Base-by-base conservation (phyloP, 768 basidiomycete species). In the Sutorius australiensis region DNA sequence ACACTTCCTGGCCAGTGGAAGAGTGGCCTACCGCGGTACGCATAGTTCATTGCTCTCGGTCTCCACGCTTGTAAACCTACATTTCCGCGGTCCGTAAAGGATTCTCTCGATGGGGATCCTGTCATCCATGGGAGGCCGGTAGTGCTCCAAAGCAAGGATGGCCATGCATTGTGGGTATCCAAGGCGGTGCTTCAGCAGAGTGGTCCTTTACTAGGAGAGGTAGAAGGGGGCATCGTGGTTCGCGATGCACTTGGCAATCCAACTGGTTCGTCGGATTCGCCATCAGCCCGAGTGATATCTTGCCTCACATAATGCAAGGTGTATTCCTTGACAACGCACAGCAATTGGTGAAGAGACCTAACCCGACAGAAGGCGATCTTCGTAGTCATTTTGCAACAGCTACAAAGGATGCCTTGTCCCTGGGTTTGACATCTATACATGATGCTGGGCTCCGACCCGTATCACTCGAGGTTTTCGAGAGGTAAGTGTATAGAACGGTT, bases 161-260 rank as follows among this genome's bases (percentile, higher is more conserved):
- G 85, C 6, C 94, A 95, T 69, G 92, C 90, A 0, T 73, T 90
- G 6, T 95, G 94, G 94, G 82, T 92, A 12, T 92, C 90, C 5
- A 73, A 75, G 5, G 77, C 70, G 41, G 80, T 84, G 3, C 71
- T 95, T 3, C 71, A 77, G 51, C 58, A 62, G 1, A 84, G 87
- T 60, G 69, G 75, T 9, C 81, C 84, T 14, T 76, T 92, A 21
- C 89, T 93, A 2, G 73, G 79, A 7, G 63, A 72, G 21, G 79
- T 95, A 2, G 87, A 90, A 41, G 95, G 94, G 6, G 94, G 94
- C 5, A 62, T 87, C 33, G 87, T 95, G 48, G 67, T 92, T 13
- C 81, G 88, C 9, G 84, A 93, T 67, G 68, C 67, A 3, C 50
- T 66, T 27, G 89, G 89, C 12, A 68, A 76, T 28, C 88, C 93